phyloP scores from a whole-genome alignment of 192 early-diverging fungal genomes.

The Coemansia sp. region DNA sequence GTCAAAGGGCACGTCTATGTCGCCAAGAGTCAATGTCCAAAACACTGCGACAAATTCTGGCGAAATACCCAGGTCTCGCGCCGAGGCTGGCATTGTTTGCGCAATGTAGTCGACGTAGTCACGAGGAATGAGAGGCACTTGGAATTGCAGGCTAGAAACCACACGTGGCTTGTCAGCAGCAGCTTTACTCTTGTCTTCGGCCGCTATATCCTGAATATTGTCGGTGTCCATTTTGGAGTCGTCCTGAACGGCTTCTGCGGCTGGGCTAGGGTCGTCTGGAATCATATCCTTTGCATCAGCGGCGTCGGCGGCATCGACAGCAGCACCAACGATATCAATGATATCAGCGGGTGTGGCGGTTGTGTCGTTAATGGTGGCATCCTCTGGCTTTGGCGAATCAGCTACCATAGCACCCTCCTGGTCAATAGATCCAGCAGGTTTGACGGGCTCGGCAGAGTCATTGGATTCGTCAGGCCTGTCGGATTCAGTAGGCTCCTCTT shows the following conservation, averaged over 20 bases:
- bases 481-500: neutral
- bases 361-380: neutral
- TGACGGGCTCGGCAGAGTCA: neutral
- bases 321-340: neutral
- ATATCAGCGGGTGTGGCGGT: neutral
- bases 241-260: neutral
- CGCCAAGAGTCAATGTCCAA: slow-evolving; percentile 35
- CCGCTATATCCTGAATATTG: neutral
- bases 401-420: too few relatives aligned
- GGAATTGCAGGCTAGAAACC: slow-evolving; percentile 21
- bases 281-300: neutral
- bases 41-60: slow-evolving; percentile 44
- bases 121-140: slow-evolving; percentile 38
- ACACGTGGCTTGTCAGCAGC: slow-evolving; percentile 11
- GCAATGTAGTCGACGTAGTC: slow-evolving; percentile 38
- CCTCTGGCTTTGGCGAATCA: too few relatives aligned
- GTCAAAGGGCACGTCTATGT: slow-evolving; percentile 31
- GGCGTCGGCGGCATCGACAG: neutral
- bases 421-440: too few relatives aligned
- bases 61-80: slow-evolving; percentile 22
- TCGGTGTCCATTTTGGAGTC: neutral
- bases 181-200: neutral
- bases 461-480: neutral
- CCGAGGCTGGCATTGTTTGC: slow-evolving; percentile 13
- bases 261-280: neutral